Evolutionary conservation across 805 yeast genomes (phyloP).

Genomic region (Suhomyces sp.): DNA sequence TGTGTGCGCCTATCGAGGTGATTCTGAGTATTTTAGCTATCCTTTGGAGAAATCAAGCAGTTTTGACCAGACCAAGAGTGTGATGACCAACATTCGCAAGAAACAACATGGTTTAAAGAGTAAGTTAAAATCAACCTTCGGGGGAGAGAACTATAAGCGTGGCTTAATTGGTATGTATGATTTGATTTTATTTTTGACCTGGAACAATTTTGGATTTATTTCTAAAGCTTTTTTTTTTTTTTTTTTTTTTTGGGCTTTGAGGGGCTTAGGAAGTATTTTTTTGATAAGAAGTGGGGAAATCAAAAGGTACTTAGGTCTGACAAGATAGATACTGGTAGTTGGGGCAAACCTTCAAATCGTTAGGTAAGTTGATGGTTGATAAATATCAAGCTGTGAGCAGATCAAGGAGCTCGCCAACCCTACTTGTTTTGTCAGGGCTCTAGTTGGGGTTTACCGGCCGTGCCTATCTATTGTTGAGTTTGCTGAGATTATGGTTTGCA

Average conservation of each 20-base stretch:
- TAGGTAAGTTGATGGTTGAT: background rate
- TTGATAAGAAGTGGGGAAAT: background rate
- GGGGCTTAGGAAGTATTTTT: background rate
- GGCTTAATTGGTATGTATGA: conserved; percentile 33
- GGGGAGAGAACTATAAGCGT: conserved; percentile 22
- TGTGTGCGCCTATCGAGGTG: background rate
- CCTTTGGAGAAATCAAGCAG: conserved; percentile 19
- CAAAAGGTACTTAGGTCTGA: background rate
- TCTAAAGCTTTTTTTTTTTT: background rate
- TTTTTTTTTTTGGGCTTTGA: background rate
- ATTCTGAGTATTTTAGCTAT: conserved; percentile 1
- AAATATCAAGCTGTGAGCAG: background rate
- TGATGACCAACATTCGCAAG: conserved; percentile 30
- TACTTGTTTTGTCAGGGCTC: background rate
- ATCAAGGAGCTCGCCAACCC: background rate
- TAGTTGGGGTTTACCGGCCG: background rate
- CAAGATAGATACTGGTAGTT: background rate
- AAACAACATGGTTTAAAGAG: conserved; percentile 2
- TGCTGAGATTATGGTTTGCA: background rate
- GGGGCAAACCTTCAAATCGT: background rate
- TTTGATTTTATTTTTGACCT: background rate
- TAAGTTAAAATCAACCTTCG: conserved; percentile 3
- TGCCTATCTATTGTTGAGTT: background rate
- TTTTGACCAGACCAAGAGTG: conserved; percentile 38
- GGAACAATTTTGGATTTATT: background rate